A percentile compares a stretch with the other conserved stretches of the same genome.
Conservation (phyloP, 306 rosid species). For the Acacia melanoxylon region DNA sequence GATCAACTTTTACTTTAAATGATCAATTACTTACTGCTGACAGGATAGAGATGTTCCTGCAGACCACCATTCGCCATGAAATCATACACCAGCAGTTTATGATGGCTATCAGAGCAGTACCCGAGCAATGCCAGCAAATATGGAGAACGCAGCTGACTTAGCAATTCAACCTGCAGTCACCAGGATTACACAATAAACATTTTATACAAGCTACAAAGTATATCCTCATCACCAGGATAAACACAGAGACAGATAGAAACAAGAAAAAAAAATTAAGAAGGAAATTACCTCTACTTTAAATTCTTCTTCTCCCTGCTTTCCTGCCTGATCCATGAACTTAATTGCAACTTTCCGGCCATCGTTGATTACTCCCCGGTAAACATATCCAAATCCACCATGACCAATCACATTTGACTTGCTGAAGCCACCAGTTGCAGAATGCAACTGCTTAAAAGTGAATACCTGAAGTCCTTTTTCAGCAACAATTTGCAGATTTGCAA, state of each 20-base stretch:
- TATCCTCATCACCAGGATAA: not conserved
- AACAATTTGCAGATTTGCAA: conserved; percentile 62
- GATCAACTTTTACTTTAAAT: not conserved
- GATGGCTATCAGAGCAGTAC: conserved; percentile 82
- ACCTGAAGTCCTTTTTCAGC: conserved; percentile 73
- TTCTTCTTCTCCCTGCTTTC: conserved; percentile 98
- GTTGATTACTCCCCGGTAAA: conserved; percentile 80
- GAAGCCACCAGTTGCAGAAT: conserved; percentile 90
- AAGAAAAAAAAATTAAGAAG: conserved; percentile 2
- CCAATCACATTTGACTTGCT: conserved; percentile 95
- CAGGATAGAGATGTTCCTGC: conserved; percentile 94
- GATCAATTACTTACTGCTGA: conserved; percentile 54
- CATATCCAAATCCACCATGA: conserved; percentile 90
- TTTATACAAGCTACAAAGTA: not conserved
- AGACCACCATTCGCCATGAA: conserved; percentile 94
- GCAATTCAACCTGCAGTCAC: conserved; percentile 80
- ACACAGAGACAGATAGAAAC: conserved; percentile 5
- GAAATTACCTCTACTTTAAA: conserved; percentile 82
- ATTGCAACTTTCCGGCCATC: conserved; percentile 92
- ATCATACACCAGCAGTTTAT: conserved; percentile 85
- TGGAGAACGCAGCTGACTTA: conserved; percentile 80
- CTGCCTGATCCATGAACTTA: conserved; percentile 92
- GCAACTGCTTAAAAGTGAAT: conserved; percentile 93
- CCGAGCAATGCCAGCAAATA: conserved; percentile 89
- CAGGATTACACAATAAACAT: conserved; percentile 14